Evolutionary conservation across 805 yeast species (phyloP), one percentile per base, ranked within the genome.

Genomic region (Ogataea paradorogensis): DNA sequence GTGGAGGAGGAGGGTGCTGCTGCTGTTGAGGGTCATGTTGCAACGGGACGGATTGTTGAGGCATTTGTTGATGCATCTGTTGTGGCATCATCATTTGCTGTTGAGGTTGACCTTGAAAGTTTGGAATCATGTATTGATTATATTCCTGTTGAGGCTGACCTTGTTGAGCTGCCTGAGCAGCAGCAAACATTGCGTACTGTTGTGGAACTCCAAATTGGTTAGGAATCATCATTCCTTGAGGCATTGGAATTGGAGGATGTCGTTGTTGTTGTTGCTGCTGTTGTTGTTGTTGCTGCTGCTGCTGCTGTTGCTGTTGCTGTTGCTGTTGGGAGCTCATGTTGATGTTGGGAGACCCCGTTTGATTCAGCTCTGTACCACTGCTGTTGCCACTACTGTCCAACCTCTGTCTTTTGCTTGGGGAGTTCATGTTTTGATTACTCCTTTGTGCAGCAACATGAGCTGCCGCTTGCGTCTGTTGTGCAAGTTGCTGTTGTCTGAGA

Each of bases 201-300:
- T 55, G 61, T 9, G 61, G 60, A 29, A 48, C 51, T 9, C 55
- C 59, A 45, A 53, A 54, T 43, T 58, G 63, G 30, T 47, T 46
- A 9, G 58, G 57, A 9, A 55, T 43, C 56, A 58, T 55, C 56
- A 56, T 47, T 6, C 59, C 59, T 36, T 56, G 62, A 4, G 61
- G 58, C 44, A 53, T 47, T 29, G 48, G 51, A 40, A 49, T 53
- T 22, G 51, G 51, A 18, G 39, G 51, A 27, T 46, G 54, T 11
- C 43, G 52, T 34, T 43, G 48, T 20, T 38, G 50, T 21, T 40
- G 45, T 27, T 43, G 41, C 20, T 32, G 35, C 27, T 40, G 42
- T 20, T 43, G 42, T 28, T 36, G 38, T 30, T 46, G 42, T 15
- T 39, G 33, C 21, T 38, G 42, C 15, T 31, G 34, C 33, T 28